phyloP scores from a whole-genome alignment of 148 eudicot species.

The Silene conica region DNA sequence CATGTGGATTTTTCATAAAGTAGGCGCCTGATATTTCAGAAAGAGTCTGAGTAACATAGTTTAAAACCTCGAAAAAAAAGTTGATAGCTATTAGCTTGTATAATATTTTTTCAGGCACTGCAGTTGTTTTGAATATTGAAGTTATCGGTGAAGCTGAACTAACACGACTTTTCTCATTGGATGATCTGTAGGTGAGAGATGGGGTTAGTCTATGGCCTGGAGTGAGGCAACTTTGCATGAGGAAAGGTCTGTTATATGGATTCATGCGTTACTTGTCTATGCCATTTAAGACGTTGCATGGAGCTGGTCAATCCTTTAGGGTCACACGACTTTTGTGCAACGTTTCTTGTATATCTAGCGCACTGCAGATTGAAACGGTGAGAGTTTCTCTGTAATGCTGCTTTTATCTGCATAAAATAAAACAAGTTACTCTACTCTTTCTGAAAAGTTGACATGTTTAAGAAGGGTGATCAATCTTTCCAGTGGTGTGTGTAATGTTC shows the following conservation, averaged over 20 bases:
- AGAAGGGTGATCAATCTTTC: not conserved
- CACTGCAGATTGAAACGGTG: constrained; percentile 79
- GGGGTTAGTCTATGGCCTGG: constrained; percentile 67
- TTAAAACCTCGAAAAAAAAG: not conserved
- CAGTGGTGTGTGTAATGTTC: not conserved
- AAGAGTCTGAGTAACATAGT: not conserved
- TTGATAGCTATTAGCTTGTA: not conserved
- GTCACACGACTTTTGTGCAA: constrained; percentile 59
- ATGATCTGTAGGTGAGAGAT: constrained; percentile 45
- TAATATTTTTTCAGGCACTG: not conserved
- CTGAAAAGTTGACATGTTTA: not conserved
- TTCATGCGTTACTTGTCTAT: constrained; percentile 57
- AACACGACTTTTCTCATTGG: not conserved
- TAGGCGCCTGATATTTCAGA: not conserved
- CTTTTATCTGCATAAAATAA: not conserved
- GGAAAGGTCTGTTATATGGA: constrained; percentile 69
- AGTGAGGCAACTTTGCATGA: constrained; percentile 58
- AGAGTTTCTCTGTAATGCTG: constrained; percentile 23
- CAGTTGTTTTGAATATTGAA: not conserved
- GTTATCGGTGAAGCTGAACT: not conserved
- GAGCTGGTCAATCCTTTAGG: constrained; percentile 59
- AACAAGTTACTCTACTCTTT: not conserved
- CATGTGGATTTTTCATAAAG: not conserved
- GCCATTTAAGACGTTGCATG: constrained; percentile 70
- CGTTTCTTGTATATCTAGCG: constrained; percentile 52